Conservation (phyloP, 768 basidiomycete species). For the Collybiopsis luxurians region DNA sequence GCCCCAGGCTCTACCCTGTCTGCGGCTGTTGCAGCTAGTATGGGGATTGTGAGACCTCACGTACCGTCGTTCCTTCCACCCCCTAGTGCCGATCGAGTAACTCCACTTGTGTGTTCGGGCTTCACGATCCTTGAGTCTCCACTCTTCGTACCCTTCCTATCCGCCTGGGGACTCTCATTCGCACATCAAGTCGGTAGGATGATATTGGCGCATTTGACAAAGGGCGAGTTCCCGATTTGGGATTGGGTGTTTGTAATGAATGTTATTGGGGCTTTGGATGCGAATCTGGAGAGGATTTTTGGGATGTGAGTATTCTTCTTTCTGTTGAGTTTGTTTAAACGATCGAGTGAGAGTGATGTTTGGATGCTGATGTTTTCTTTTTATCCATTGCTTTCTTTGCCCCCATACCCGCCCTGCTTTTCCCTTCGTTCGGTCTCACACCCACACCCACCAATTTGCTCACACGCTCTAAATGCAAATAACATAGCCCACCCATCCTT, state of each 20-base stretch:
- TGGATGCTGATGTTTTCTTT: neutral
- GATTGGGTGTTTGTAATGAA: slow-evolving; percentile 88
- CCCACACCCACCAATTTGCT: too few species aligned
- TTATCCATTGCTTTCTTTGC: neutral
- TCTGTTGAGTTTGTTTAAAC: too few species aligned
- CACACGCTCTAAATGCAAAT: too few species aligned
- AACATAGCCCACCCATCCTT: slow-evolving; percentile 75
- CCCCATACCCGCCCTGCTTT: neutral
- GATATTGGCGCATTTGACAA: slow-evolving; percentile 92
- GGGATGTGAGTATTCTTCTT: slow-evolving; percentile 62
- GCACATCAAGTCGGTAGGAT: slow-evolving; percentile 89
- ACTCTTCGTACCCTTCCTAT: slow-evolving; percentile 83
- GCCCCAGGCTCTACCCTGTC: too few species aligned
- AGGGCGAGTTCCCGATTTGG: slow-evolving; percentile 79
- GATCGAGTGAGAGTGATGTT: too few species aligned
- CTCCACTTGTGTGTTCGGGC: too few species aligned
- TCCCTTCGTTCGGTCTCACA: neutral
- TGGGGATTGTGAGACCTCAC: too few species aligned
- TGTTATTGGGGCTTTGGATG: slow-evolving; percentile 74
- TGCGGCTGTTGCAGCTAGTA: too few species aligned
- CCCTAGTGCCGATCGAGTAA: too few species aligned
- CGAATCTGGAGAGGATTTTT: slow-evolving; percentile 68
- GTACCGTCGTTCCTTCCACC: too few species aligned
- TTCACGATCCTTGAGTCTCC: slow-evolving; percentile 62
- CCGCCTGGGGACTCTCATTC: slow-evolving; percentile 91